Evolutionary conservation across 805 yeast genomes (phyloP), one percentile per base, ranked within the genome.

Genomic region (Pichia nakasei): DNA sequence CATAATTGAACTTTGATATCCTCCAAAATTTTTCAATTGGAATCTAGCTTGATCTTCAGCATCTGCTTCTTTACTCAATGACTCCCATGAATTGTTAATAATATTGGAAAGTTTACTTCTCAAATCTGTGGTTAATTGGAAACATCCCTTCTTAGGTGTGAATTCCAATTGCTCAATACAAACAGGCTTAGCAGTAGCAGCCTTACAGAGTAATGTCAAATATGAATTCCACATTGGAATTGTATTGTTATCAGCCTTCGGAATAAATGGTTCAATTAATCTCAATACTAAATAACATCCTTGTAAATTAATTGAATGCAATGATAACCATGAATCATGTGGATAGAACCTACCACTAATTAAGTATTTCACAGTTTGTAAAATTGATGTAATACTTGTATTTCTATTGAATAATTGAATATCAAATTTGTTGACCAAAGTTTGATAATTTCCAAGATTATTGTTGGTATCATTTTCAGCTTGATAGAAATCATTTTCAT

Each of bases 71-170:
- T 80, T 72, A 18, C 87, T 93, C 41, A 87, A 67, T 12, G 73
- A 65, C 48, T 80, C 80, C 96, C 96, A 87, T n/a, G 77, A 70
- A 42, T 69, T 72, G 44, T 70, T 67, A 12, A 86, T 52, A 37
- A 85, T 60, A 13, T 49, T 51, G 0, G 87, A 76, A 37, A 81
- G 71, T 48, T 82, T 66, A 12, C 70, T 69, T 49, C 94, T 71
- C 49, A 85, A 63, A 53, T 76, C 79, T 11, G 79, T 80, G 0
- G 85, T 72, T 36, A 85, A 75, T 42, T 68, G 68, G 62, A 65
- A 68, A 48, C 88, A 77, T 1, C 88, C 88, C 49, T 77, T 77
- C 57, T 82, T 72, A 35, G 94, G 87, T 43, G 84, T 78, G 35
- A 76, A 81, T 2, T 86, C 73, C 44, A 85, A 66, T 50, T 80